A percentile compares a stretch with the other conserved stretches of the same genome.
Evolutionary conservation across 2,329 filamentous ascomycete genomes (phyloP).

Genomic region (Fusarium sp.): DNA sequence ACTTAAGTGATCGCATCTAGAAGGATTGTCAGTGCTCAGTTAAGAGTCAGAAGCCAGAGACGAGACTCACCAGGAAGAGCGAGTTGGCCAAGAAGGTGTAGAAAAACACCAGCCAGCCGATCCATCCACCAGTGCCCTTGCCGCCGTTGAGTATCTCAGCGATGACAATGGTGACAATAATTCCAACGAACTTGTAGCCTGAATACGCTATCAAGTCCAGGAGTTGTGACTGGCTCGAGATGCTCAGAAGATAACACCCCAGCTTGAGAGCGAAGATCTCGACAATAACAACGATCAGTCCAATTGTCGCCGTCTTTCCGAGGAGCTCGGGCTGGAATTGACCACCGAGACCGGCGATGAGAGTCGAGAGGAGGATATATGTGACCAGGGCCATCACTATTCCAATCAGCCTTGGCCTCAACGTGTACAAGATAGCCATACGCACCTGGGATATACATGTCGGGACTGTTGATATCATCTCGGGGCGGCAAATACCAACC

Average conservation of each 20-base stretch:
- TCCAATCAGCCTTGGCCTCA: slow-evolving; percentile 40
- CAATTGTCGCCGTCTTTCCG: slow-evolving; percentile 88
- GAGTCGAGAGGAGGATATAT: slow-evolving; percentile 93
- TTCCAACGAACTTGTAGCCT: slow-evolving; percentile 98
- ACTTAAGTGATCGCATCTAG: slow-evolving; percentile 93
- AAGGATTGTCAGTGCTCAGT: slow-evolving; percentile 31
- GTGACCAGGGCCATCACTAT: slow-evolving; percentile 95
- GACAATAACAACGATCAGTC: slow-evolving; percentile 85
- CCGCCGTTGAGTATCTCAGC: slow-evolving; percentile 85
- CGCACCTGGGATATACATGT: slow-evolving; percentile 94
- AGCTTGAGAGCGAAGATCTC: slow-evolving; percentile 94
- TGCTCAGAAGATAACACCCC: slow-evolving; percentile 93
- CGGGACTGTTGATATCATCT: slow-evolving; percentile 96
- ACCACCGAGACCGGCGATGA: slow-evolving; percentile 90
- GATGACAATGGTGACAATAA: slow-evolving; percentile 88
- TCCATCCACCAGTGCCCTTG: slow-evolving; percentile 87
- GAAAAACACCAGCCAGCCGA: slow-evolving; percentile 89
- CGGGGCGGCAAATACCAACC: slow-evolving; percentile 90
- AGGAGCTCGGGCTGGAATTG: slow-evolving; percentile 95
- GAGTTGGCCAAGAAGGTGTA: slow-evolving; percentile 97
- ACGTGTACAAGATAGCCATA: slow-evolving; percentile 1
- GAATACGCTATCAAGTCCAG: slow-evolving; percentile 96
- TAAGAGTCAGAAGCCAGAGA: neutral
- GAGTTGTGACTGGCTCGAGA: slow-evolving; percentile 93
- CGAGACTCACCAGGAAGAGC: slow-evolving; percentile 85